Evolutionary conservation across 257 asterid genomes (phyloP).

Genomic region (Nicotiana undulata): DNA sequence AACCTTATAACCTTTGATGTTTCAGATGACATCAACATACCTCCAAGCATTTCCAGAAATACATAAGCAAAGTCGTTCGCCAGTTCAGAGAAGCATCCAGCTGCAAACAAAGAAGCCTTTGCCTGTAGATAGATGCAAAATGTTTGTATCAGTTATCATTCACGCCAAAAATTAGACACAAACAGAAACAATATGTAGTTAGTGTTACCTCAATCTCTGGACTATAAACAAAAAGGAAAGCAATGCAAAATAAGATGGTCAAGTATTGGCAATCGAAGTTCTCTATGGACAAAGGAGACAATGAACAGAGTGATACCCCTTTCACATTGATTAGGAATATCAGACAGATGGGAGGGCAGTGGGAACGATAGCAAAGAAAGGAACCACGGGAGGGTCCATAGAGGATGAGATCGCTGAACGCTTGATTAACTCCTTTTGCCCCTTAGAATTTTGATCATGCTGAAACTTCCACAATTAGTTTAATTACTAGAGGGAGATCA

Average conservation of each 20-base stretch:
- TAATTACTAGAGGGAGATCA: background rate
- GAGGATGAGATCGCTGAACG: background rate
- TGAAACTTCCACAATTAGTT: background rate
- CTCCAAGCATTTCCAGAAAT: conserved; percentile 62
- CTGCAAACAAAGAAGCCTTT: conserved; percentile 79
- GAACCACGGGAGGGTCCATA: background rate
- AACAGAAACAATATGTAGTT: background rate
- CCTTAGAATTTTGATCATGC: background rate
- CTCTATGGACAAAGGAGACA: background rate
- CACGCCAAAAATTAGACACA: conserved; percentile 6
- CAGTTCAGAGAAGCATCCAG: conserved; percentile 60
- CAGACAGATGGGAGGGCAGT: background rate
- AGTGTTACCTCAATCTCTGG: background rate
- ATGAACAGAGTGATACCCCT: background rate
- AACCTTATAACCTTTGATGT: conserved; percentile 42
- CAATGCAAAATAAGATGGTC: background rate
- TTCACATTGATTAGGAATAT: background rate
- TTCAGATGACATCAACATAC: conserved; percentile 36
- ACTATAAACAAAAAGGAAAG: background rate
- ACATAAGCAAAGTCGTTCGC: conserved; percentile 70
- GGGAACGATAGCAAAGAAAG: background rate
- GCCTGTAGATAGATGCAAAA: conserved; percentile 30
- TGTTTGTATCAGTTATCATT: background rate
- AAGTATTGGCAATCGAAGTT: background rate
- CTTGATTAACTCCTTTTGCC: background rate